Evolutionary conservation across 345 rosid species (phyloP), one percentile per base, ranked within the genome.

Genomic region (Lepidium sativum): DNA sequence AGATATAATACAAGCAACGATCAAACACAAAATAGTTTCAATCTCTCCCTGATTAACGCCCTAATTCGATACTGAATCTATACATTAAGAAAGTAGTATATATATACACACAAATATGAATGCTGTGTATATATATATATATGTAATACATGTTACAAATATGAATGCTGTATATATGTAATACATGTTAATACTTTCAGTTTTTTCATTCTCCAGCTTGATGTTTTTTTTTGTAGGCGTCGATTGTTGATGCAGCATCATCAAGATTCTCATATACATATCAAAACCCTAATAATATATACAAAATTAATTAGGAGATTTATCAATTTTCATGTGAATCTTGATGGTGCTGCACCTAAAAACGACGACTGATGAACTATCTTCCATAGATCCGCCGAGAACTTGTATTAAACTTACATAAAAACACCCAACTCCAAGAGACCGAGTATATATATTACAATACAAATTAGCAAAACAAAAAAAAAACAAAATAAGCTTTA

Each of bases 201-300:
- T 25, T 25, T 0, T 0, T 25, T 25, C 0, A 4, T 25, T 25
- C 29, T 25, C 6, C 29, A 25, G 29, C 29, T 25, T 23, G 25
- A 23, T 20, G 21, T 25, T 25, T 25, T 25, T 25, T 25, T 27
- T 44, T 52, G 60, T 61, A 84, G 90, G 61, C 85, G 77, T 85
- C 59, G 75, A 78, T 86, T 86, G 92, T 89, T 61, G 96, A 86
- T 89, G 98, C 98, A 92, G 92, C 98, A 92, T 92, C 98, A 92
- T 92, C 98, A 92, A 85, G 98, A 92, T 92, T 92, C 98, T 85
- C 98, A 92, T 53, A 70, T 75, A 74, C 76, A 75, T 18, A 74
- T 49, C 17, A 38, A 45, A 73, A 60, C 72, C 77, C 77, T 73
- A 67, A 54, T 52, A 25, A 20, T 6, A 12, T 10, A 63, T 14